Conservation (phyloP, 805 yeast genomes). For the Wickerhamiella occidentalis region DNA sequence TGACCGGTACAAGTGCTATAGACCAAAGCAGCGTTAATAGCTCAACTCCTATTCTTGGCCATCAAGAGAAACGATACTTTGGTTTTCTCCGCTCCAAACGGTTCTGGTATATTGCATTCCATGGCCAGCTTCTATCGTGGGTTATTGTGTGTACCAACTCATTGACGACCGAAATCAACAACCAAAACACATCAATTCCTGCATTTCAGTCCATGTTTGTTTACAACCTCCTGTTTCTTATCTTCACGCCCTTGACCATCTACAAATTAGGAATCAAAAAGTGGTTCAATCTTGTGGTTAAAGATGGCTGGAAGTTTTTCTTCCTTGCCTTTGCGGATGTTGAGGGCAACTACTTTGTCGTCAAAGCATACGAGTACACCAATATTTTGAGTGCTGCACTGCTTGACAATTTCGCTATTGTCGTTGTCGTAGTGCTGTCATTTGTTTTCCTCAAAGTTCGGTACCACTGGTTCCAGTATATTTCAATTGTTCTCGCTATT, state of each 20-base stretch:
- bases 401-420: conserved; percentile 36
- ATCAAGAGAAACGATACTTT: conserved; percentile 16
- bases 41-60: not conserved
- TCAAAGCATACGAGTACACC: conserved; percentile 35
- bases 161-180: conserved; percentile 31
- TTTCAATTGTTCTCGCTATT: conserved; percentile 32
- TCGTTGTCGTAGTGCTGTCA: conserved; percentile 33
- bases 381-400: conserved; percentile 34
- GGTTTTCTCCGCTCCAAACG: conserved; percentile 26
- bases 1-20: not conserved
- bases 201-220: conserved; percentile 35
- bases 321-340: conserved; percentile 35
- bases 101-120: conserved; percentile 33
- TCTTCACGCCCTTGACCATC: conserved; percentile 32
- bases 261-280: conserved; percentile 31
- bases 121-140: conserved; percentile 34
- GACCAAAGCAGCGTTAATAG: not conserved
- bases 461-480: conserved; percentile 35
- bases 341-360: conserved; percentile 37
- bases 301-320: conserved; percentile 35
- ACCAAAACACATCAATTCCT: conserved; percentile 32
- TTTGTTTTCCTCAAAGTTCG: conserved; percentile 34
- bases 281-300: conserved; percentile 24
- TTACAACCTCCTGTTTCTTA: conserved; percentile 29
- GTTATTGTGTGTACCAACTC: conserved; percentile 35